Evolutionary conservation across 306 rosid species (phyloP), one percentile per base, ranked within the genome.

Genomic region (Lathyrus oleraceus): DNA sequence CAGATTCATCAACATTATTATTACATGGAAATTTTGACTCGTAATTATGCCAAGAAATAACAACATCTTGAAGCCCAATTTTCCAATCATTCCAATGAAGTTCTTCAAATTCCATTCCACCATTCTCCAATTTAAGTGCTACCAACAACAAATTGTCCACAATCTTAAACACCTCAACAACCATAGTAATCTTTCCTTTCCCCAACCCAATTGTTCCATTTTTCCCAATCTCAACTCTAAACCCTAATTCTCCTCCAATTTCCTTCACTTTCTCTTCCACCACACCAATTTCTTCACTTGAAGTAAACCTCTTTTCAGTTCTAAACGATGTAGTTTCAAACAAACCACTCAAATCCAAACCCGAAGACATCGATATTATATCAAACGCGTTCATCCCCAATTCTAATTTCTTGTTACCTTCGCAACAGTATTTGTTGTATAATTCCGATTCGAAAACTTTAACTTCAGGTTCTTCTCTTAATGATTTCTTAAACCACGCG

Each of bases 311-410:
- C 81, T 79, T 82, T 78, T 83, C 87, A 30, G 59, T 52, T 14
- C 30, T 17, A 4, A 32, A 59, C 67, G 79, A 38, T 45, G 73
- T 56, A 78, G 85, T 78, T 61, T 88, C 96, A 4, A 93, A 87
- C 54, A 93, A 59, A 39, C 98, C 91, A 13, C 94, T 84, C 63
- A 93, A 61, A 27, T 93, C 85, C 83, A 93, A 43, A 43, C 97
- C 98, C 39, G 98, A 85, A 1, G 98, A 90, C 87, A 93, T 77
- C 2, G 94, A 90, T 25, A 93, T 93, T 71, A 93, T 88, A n/a
- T 93, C 88, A n/a, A 93, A 93, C 0, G 98, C 98, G 51, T 90
- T 93, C 82, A 77, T 68, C 14, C 82, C 84, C 6, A 81, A 60
- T 0, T 65, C 79, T 20, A 62, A 7, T 19, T 62, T 62, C 11